These are phyloP conservation scores for Anisodus tanguticus DNA, from an alignment of 257 asterid genomes.

Conservation along the genomic window DNA sequence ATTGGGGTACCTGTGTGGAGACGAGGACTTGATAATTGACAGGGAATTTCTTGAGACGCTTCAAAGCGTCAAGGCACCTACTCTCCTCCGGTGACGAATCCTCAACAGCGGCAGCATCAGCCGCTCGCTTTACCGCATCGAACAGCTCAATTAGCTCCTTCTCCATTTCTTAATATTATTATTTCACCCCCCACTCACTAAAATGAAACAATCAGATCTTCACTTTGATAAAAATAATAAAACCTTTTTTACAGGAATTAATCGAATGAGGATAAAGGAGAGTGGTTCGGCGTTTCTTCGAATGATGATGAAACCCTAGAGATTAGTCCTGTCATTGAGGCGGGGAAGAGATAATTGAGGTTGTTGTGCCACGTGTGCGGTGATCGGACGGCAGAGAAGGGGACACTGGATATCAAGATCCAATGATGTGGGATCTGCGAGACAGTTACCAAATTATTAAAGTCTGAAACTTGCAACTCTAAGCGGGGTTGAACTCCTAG, in stretches of 20 bases:
- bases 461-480: background rate
- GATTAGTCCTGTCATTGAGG: slow-evolving; percentile 19
- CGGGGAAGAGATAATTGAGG: slow-evolving; percentile 37
- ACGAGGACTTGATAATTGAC: slow-evolving; percentile 86
- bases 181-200: no score
- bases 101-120: slow-evolving; percentile 53
- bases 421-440: slow-evolving; percentile 23
- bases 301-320: slow-evolving; percentile 42
- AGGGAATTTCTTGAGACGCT: slow-evolving; percentile 74
- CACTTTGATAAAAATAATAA: background rate
- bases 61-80: slow-evolving; percentile 64
- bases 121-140: slow-evolving; percentile 81
- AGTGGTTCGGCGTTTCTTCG: background rate
- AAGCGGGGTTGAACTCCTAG: background rate
- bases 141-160: slow-evolving; percentile 65
- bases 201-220: background rate
- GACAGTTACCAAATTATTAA: background rate
- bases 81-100: slow-evolving; percentile 45
- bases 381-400: slow-evolving; percentile 1
- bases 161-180: background rate
- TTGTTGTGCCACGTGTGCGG: slow-evolving; percentile 44
- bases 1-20: slow-evolving; percentile 70
- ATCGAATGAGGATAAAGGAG: background rate
- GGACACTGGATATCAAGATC: background rate
- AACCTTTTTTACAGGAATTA: no score